Evolutionary conservation across 495 filamentous ascomycete genomes (phyloP), one percentile per base, ranked within the genome.

Genomic region (Pseudotulostoma volvatum): DNA sequence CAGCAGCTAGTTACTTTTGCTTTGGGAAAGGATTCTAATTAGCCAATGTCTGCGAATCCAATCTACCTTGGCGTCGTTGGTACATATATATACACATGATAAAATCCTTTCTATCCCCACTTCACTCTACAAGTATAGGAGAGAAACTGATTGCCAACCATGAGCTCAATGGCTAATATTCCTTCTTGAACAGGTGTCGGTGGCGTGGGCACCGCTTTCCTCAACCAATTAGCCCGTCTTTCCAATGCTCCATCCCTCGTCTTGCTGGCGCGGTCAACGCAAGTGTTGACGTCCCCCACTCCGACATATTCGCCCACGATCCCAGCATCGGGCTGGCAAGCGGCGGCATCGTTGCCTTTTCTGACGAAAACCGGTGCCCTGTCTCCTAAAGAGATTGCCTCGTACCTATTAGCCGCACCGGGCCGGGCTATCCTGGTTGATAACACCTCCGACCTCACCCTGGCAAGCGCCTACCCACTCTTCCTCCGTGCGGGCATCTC

Each of bases 141-240:
- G n/a, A n/a, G n/a, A n/a, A n/a, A n/a, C n/a, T n/a, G n/a, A n/a
- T n/a, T n/a, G n/a, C n/a, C n/a, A n/a, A n/a, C n/a, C n/a, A n/a
- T n/a, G n/a, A n/a, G n/a, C n/a, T n/a, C n/a, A n/a, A n/a, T n/a
- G n/a, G n/a, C n/a, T n/a, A n/a, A n/a, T n/a, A n/a, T n/a, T n/a
- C n/a, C n/a, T n/a, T n/a, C n/a, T n/a, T n/a, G n/a, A n/a, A 9
- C 47, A 95, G 90, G 90, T 46, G 81, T 78, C 45, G 90, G 90
- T 48, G 88, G 90, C 38, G 90, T 97, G 38, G 90, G 90, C 43
- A 81, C 82, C 56, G 74, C 74, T 51, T 95, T 96, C 70, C 76
- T 97, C 46, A 60, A 64, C 39, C 90, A 97, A 57, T 75, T 95
- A 41, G 57, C 69, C 7, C 69, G 66, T 39, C 64, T 79, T 35